A percentile compares a stretch with the other conserved stretches of the same genome.
These are phyloP conservation scores for Nicotiana knightiana DNA, from an alignment of 257 asterid genomes.

Conservation along the genomic window DNA sequence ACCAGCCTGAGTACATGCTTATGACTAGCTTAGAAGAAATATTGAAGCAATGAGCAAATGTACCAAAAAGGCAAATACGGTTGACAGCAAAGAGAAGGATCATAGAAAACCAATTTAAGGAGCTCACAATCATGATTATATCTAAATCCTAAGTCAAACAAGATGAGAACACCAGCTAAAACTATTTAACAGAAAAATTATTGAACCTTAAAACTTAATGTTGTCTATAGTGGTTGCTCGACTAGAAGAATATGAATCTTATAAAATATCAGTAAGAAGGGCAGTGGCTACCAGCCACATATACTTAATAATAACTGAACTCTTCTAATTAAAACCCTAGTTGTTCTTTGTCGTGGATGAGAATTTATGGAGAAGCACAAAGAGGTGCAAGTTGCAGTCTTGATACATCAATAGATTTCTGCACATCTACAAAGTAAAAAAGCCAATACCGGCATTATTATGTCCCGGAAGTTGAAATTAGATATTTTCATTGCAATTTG, in stretches of 20 bases:
- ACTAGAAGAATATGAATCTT: neutral
- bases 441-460: neutral
- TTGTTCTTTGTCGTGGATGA: neutral
- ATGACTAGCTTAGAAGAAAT: neutral
- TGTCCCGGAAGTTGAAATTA: neutral
- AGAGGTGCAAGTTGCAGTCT: neutral
- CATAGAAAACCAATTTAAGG: neutral
- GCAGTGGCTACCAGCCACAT: neutral
- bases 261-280: neutral
- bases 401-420: neutral
- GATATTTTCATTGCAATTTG: neutral
- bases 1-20: constrained; percentile 3
- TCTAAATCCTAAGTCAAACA: neutral
- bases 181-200: neutral
- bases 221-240: neutral
- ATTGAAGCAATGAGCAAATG: neutral
- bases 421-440: neutral
- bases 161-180: neutral
- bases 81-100: neutral
- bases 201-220: neutral
- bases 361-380: no score
- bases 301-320: neutral
- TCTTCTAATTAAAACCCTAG: neutral
- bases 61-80: neutral
- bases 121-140: neutral